Base-by-base conservation (phyloP, 1,284 basidiomycete species). In the Athelia sp. region DNA sequence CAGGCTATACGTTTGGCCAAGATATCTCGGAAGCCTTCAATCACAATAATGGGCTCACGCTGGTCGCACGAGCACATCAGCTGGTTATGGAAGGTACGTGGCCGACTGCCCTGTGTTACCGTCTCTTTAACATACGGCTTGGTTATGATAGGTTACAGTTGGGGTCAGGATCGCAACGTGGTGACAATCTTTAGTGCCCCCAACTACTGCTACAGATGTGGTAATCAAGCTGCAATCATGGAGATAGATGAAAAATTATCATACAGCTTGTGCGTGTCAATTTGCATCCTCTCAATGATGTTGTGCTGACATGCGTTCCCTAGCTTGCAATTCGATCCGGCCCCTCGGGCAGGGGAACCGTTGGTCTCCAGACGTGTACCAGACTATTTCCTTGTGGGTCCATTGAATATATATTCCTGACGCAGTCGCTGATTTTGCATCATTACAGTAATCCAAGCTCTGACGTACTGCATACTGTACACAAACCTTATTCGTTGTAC, bases 211-310 rank as follows among this genome's bases (percentile, higher is more conserved):
- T 99, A 99, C 78, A 82, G 97, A 67, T 99, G 97, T 68, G 96
- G 96, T 50, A 99, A 99, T 71, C 97, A 99, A 68, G 96, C 96
- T 45, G 97, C 97, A 45, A 99, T 99, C 68, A 97, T 99, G 88
- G 96, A 99, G 73, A 98, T 99, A 70, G 96, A 99, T 72, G 97
- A 99, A 80, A 94, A 94, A 77, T 77, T 95, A 81, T 91, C 91
- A 54, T 93, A 93, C 70, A 93, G 87, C 71, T 93, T 93, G 89
- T 90, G 60, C 51, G 87, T 77, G 15, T 22, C 48, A 34, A 34
- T 35, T 46, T 48, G 32, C 40, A 11, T 23, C 15, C 17, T 55
- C 18, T 53, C 31, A n/a, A 26, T 40, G 26, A 31, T 51, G 50
- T 21, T 21, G 53, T 54, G 26, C 26, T 52, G 54, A n/a, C 23